Evolutionary conservation across 768 basidiomycete genomes (phyloP), one percentile per base, ranked within the genome.

Genomic region (Russula griseocarnosa): DNA sequence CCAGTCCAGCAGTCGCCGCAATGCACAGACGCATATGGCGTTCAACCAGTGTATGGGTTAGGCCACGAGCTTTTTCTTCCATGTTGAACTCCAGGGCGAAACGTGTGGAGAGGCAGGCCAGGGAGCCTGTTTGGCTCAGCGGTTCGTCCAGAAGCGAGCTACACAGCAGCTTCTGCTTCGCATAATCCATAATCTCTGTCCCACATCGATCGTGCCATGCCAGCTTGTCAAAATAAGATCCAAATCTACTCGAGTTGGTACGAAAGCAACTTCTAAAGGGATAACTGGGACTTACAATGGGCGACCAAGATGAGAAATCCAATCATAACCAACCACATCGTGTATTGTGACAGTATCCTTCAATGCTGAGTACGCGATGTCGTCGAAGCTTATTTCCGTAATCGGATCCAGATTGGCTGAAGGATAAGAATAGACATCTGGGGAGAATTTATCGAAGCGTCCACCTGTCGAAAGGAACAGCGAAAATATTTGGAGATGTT

Each of bases 221-320:
- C 26, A 32, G 32, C 0, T 32, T 32, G 24, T 55, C 53, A 1
- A 26, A 44, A 28, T 26, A 10, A 5, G 47, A 7, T 2, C 34
- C 57, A 6, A 58, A 49, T 28, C 57, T 49, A 36, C 34, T 49
- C 22, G 18, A 11, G 18, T 28, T 20, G 30, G 13, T 7, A 54
- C n/a, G 22, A 20, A 7, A 60, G 10, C 10, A 20, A 9, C 28
- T 32, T 3, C 30, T 8, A 8, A 55, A 36, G 0, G 22, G 16
- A 20, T 20, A 11, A 7, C 0, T 13, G 34, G 16, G 28, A 55
- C 54, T 3, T 22, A 61, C 61, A 61, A 24, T 47, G 61, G 53
- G 8, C 54, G 61, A 20, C 61, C 54, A 1, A 61, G 46, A 36
- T 55, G 54, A 26, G 34, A 36, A 1, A 49, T 49, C 61, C 61